Evolutionary conservation across 192 early-diverging fungal genomes (phyloP).

Genomic region (Coemansia sp.): DNA sequence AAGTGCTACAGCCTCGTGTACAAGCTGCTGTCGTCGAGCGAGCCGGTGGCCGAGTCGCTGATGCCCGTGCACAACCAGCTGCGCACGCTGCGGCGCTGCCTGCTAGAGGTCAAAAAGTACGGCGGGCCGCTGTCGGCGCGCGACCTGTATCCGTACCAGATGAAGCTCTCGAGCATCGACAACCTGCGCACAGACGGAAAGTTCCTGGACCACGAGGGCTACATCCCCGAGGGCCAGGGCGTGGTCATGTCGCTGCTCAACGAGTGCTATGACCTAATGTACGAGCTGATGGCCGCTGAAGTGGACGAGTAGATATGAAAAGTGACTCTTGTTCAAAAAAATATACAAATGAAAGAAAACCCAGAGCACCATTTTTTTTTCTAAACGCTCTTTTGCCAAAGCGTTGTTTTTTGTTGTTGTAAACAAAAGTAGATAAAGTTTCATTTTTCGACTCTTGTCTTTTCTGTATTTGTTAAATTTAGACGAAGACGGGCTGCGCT

Average conservation of each 20-base stretch:
- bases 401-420: too few relatives aligned
- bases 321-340: too few relatives aligned
- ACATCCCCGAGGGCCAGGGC: slow-evolving; percentile 83
- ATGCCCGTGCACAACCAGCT: slow-evolving; percentile 87
- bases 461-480: not conserved
- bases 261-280: slow-evolving; percentile 85
- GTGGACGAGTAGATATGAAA: slow-evolving; percentile 53
- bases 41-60: slow-evolving; percentile 77
- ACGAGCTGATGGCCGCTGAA: slow-evolving; percentile 66
- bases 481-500: too few relatives aligned
- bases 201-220: slow-evolving; percentile 79
- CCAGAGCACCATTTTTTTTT: too few relatives aligned
- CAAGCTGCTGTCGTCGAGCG: slow-evolving; percentile 75
- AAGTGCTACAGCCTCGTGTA: slow-evolving; percentile 84
- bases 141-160: slow-evolving; percentile 84
- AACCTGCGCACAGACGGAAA: slow-evolving; percentile 80
- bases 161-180: slow-evolving; percentile 82
- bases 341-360: too few relatives aligned
- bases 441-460: not conserved
- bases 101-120: slow-evolving; percentile 79
- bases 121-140: slow-evolving; percentile 69
- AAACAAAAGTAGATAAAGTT: not conserved
- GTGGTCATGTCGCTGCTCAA: slow-evolving; percentile 79
- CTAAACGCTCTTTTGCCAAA: too few relatives aligned
- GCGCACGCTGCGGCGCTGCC: slow-evolving; percentile 73